A percentile compares a stretch with the other conserved stretches of the same genome.
Conservation (phyloP, 306 rosid species). For the Macrotyloma uniflorum region DNA sequence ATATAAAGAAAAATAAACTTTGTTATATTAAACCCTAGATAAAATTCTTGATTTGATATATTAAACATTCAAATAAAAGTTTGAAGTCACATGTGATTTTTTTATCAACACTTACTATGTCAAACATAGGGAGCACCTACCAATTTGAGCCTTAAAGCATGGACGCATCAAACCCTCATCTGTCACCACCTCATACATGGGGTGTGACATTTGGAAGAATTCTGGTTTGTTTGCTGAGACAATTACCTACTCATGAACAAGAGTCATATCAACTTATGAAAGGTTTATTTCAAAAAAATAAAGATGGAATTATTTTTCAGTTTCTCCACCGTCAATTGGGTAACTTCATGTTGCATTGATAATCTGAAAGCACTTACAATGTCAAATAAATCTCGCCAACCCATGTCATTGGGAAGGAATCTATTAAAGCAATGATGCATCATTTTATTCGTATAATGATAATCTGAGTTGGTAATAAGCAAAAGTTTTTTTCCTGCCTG, state of each 20-base stretch:
- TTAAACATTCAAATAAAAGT: too few species aligned
- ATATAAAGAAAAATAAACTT: background rate
- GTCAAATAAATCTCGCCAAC: constrained; percentile 95
- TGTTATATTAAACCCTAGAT: background rate
- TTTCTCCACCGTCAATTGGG: background rate
- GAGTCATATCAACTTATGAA: constrained; percentile 12
- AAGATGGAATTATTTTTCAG: background rate
- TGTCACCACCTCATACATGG: constrained; percentile 83
- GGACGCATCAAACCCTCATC: constrained; percentile 81
- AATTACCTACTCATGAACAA: constrained; percentile 51
- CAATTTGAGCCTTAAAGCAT: constrained; percentile 68
- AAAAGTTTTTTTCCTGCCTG: constrained; percentile 96
- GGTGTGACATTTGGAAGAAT: constrained; percentile 80
- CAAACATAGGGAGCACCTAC: constrained; percentile 32
- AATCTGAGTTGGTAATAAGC: constrained; percentile 97
- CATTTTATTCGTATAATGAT: constrained; percentile 90
- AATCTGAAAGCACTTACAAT: constrained; percentile 63
- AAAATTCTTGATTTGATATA: background rate
- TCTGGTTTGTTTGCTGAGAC: constrained; percentile 84
- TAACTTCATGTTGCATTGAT: background rate
- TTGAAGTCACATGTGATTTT: background rate
- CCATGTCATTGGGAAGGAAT: constrained; percentile 95
- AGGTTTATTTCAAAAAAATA: background rate
- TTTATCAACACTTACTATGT: background rate
- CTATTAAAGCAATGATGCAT: constrained; percentile 94